A percentile compares a stretch with the other conserved stretches of the same genome.
Evolutionary conservation across 345 rosid genomes (phyloP).

Genomic region (Eucalyptus urophylla): DNA sequence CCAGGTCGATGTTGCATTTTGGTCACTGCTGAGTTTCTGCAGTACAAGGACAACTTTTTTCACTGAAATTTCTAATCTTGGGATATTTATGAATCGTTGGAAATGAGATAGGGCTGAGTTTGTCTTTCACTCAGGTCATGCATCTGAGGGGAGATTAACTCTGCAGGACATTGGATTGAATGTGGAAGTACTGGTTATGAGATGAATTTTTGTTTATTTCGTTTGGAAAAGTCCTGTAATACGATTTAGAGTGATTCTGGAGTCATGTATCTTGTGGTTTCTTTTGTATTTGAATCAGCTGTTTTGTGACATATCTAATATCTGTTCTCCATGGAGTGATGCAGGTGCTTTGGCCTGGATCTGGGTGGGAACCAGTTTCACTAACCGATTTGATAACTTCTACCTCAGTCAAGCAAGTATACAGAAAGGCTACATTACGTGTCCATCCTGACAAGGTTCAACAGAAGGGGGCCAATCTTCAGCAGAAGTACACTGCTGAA

Average conservation of each 20-base stretch:
- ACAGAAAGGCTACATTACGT: constrained; percentile 67
- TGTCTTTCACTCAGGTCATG: background rate
- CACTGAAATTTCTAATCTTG: background rate
- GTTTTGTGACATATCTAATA: background rate
- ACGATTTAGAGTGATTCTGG: background rate
- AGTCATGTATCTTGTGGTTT: background rate
- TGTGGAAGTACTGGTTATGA: background rate
- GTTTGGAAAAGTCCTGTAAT: background rate
- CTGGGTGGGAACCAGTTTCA: constrained; percentile 83
- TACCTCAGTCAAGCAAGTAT: constrained; percentile 75
- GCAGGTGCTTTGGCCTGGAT: constrained; percentile 92
- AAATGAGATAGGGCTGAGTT: background rate
- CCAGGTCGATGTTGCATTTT: background rate
- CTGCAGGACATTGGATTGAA: background rate
- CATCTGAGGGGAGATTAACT: background rate
- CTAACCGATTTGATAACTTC: constrained; percentile 86
- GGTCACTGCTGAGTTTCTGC: background rate
- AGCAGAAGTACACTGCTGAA: constrained; percentile 86
- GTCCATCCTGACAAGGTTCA: constrained; percentile 99
- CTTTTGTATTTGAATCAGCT: background rate
- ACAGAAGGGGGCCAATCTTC: constrained; percentile 85
- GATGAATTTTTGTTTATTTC: background rate
- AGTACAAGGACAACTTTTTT: background rate
- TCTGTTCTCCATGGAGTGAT: background rate
- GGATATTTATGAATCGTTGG: background rate